Evolutionary conservation across 2,329 filamentous ascomycete genomes (phyloP).

Genomic region (Fusarium sp.): DNA sequence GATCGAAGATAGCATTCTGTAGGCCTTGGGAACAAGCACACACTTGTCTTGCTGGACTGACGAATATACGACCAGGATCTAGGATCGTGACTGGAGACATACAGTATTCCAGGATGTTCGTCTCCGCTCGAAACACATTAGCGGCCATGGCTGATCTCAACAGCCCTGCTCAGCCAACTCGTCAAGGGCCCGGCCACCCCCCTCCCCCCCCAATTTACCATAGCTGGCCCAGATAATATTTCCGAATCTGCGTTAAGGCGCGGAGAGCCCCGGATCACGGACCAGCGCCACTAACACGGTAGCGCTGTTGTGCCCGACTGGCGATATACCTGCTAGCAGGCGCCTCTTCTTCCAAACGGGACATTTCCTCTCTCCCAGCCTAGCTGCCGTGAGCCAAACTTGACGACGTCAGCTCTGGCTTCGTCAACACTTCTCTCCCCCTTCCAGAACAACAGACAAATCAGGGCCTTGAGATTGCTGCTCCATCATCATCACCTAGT

Average conservation of each 20-base stretch:
- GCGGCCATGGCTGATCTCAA: slow-evolving; percentile 55
- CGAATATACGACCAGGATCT: slow-evolving; percentile 41
- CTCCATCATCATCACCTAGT: slow-evolving; percentile 15
- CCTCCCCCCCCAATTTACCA: slow-evolving; percentile 52
- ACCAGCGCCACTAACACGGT: slow-evolving; percentile 50
- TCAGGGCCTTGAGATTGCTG: slow-evolving; percentile 22
- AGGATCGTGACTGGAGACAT: slow-evolving; percentile 44
- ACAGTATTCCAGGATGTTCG: slow-evolving; percentile 45
- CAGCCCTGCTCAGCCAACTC: slow-evolving; percentile 51
- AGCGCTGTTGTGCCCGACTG: slow-evolving; percentile 48
- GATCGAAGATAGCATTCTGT: slow-evolving; percentile 23
- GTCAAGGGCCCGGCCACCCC: slow-evolving; percentile 54
- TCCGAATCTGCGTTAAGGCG: slow-evolving; percentile 60
- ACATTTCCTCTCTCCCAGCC: slow-evolving; percentile 44
- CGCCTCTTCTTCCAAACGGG: slow-evolving; percentile 43
- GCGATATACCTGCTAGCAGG: slow-evolving; percentile 50
- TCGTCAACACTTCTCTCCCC: slow-evolving; percentile 41
- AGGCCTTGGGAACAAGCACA: slow-evolving; percentile 41
- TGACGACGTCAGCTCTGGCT: slow-evolving; percentile 45
- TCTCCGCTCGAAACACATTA: slow-evolving; percentile 57
- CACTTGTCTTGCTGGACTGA: slow-evolving; percentile 24
- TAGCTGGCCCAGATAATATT: slow-evolving; percentile 60
- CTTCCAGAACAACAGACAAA: slow-evolving; percentile 36
- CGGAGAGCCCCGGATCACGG: slow-evolving; percentile 58
- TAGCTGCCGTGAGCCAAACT: slow-evolving; percentile 40